Base-by-base conservation (phyloP, 202 grass and related monocot genomes). In the Schoenoplectus triqueter region DNA sequence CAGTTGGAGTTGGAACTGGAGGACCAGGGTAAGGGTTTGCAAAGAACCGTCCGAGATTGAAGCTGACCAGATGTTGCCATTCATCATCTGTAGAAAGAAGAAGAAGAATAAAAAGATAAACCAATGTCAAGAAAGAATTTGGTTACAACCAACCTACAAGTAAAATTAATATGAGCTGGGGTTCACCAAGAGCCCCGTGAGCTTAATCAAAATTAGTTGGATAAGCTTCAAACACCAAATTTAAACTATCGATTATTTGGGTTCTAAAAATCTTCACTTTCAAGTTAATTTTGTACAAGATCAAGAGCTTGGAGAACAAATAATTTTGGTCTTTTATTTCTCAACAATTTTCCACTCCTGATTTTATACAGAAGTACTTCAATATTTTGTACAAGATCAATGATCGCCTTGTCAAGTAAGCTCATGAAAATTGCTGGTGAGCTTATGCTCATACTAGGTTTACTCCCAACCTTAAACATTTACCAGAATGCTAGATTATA, bases 41-140 rank as follows among this genome's bases (percentile, higher is more conserved):
- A 85, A 79, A 0, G 89, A 61, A 75, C 90, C 87, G 80, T 95
- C 62, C 2, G 93, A 82, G 77, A 87, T 92, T 73, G 93, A 93
- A 44, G 87, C 82, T 59, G 90, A 94, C 93, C 88, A 90, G 85
- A 98, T 98, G 66, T 98, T 95, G 39, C 95, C 95, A 80, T 95
- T 89, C 95, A 98, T 98, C 86, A 87, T 98, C 95, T 98, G 84
- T 56, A 51, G 2, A 79, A 10, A 42, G 55, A 45, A 10, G 0
- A 62, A 59, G 5, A 6, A 57, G n/a, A 41, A 39, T 59, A 8
- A 40, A 42, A 31, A 57, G 11, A 57, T 15, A 40, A 42, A n/a
- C 2, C 15, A 40, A 78, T 59, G 31, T 9, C 11, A 45, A 42
- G 0, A 44, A 42, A 41, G 7, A 45, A 78, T 59, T 79, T 17